A percentile compares a stretch with the other conserved stretches of the same genome.
Evolutionary conservation across 2,329 filamentous ascomycete species (phyloP).

Genomic region (Fusarium abutilonis): DNA sequence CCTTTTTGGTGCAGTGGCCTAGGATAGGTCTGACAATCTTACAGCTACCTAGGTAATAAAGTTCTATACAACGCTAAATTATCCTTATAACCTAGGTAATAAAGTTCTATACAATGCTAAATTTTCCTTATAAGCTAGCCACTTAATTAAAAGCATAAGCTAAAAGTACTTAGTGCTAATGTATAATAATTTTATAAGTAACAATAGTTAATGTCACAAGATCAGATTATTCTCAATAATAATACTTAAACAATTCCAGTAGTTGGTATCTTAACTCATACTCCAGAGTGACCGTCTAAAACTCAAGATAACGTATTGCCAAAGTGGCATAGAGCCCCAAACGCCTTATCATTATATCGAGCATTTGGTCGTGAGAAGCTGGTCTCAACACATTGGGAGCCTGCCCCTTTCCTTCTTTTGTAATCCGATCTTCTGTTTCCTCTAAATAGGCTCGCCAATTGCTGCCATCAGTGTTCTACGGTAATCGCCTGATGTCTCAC

Average conservation of each 20-base stretch:
- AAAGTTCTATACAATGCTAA: no score
- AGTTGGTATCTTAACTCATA: constrained; percentile 30
- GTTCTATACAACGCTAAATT: no score
- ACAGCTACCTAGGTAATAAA: no score
- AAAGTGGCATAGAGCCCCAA: constrained; percentile 25
- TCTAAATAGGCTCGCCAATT: constrained; percentile 57
- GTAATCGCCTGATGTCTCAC: constrained; percentile 89
- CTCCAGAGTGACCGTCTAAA: constrained; percentile 9
- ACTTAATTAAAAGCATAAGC: no score
- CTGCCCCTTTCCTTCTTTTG: background rate
- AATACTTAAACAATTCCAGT: background rate
- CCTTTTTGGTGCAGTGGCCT: no score
- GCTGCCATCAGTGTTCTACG: constrained; percentile 79
- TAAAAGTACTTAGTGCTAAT: no score
- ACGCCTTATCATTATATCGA: constrained; percentile 31
- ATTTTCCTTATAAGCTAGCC: no score
- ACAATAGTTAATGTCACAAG: no score
- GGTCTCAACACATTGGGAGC: background rate
- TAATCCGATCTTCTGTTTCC: background rate
- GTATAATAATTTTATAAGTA: no score
- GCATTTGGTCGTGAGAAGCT: constrained; percentile 19
- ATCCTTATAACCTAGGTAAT: no score
- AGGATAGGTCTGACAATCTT: no score
- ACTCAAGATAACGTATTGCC: constrained; percentile 15
- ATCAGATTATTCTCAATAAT: background rate